A percentile compares a stretch with the other conserved stretches of the same genome.
Evolutionary conservation across 208 protist genomes (phyloP).

Genomic region (Sergeia podlipaevii): DNA sequence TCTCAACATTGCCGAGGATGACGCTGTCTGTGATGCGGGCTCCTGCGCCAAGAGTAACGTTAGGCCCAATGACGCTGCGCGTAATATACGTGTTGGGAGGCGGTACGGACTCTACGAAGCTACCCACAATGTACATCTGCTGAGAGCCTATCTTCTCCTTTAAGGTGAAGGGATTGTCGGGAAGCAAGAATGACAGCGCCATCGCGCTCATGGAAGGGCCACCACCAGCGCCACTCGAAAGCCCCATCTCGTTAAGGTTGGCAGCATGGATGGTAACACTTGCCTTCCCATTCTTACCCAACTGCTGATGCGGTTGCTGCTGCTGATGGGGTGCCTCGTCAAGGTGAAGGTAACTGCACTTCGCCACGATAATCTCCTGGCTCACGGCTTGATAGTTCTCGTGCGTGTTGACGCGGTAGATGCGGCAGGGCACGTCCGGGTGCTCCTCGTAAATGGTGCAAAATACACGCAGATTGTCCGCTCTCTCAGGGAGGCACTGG

Average conservation of each 20-base stretch:
- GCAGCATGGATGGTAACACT: background rate
- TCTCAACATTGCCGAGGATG: conserved; percentile 64
- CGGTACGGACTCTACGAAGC: conserved; percentile 55
- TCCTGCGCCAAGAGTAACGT: conserved; percentile 54
- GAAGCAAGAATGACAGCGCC: conserved; percentile 44
- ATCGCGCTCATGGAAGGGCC: conserved; percentile 2
- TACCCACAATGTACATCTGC: conserved; percentile 52
- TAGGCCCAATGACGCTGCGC: conserved; percentile 70
- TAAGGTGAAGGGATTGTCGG: conserved; percentile 53
- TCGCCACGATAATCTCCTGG: conserved; percentile 63
- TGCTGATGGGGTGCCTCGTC: conserved; percentile 9
- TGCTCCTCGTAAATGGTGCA: conserved; percentile 75
- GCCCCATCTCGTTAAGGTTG: background rate
- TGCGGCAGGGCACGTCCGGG: conserved; percentile 25
- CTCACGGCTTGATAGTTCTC: conserved; percentile 66
- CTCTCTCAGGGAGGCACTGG: conserved; percentile 29
- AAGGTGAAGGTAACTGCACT: conserved; percentile 39
- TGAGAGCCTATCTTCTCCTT: conserved; percentile 28
- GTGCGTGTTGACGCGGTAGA: conserved; percentile 58
- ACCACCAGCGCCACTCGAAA: background rate
- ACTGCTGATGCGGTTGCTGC: background rate
- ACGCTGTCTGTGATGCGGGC: conserved; percentile 70
- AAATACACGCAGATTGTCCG: conserved; percentile 69
- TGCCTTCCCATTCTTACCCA: background rate
- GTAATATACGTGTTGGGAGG: conserved; percentile 54